Base-by-base conservation (phyloP, 177 flowering plant genomes). In the Vitis hybrid region DNA sequence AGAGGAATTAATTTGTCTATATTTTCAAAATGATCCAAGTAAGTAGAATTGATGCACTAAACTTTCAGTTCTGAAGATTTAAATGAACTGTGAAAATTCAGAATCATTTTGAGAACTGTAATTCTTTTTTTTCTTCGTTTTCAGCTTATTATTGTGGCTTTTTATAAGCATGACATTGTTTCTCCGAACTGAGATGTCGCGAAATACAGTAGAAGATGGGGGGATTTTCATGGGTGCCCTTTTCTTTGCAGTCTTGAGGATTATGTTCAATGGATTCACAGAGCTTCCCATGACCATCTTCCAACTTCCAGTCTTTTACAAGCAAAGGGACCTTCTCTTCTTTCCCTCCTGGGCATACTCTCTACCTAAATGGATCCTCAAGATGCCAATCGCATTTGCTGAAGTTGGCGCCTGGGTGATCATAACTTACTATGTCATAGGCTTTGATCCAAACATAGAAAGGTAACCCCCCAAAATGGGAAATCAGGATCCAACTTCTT, bases 301-400 rank as follows among this genome's bases (percentile, higher is more conserved):
- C 1, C 73, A 73, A 53, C 77, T 77, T 54, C 80, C 80, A 15
- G 71, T 73, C 8, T 73, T 77, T n/a, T 74, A 73, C 69, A 77
- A 77, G 68, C 80, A 77, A 52, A 20, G 80, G 56, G 77, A 74
- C 64, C 77, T 73, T 17, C 71, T 69, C 27, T 77, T 77, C 70
- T 77, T 59, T 61, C 80, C 80, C 63, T 41, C 72, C 10, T 80
- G 83, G 83, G 78, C 78, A n/a, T 77, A 80, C 64, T 63, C 80
- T 62, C 62, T 77, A 53, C 80, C 83, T 7, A 41, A 71, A 46
- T 77, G 78, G 80, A 21, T 77, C 66, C 65, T 80, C 20, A 77
- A 71, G 69, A 74, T 77, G 61, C 78, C 80, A 2, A 49, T 77
- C 51, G 5, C 80, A 41, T 71, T 80, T 48, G 0, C 77, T 0